Percentiles rank a stretch among this genome's conserved stretches.
These are phyloP conservation scores for Mortierella sp. DNA, from an alignment of 371 early-diverging fungal genomes.

Conservation along the genomic window DNA sequence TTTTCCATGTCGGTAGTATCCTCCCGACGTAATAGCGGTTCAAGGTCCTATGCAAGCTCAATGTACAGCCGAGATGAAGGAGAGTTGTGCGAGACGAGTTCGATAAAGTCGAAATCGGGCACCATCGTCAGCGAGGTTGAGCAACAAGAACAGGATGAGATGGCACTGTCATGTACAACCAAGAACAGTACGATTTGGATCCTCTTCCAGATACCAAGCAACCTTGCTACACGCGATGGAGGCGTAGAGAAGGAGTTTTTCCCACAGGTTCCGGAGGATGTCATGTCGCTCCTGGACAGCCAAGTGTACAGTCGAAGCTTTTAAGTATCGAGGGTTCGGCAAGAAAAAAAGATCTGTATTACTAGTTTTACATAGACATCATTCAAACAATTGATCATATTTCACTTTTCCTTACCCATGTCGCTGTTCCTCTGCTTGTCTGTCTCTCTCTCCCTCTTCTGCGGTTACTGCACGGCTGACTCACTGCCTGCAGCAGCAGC, in stretches of 20 bases:
- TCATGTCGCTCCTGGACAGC: constrained; percentile 32
- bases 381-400: no score
- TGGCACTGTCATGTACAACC: constrained; percentile 14
- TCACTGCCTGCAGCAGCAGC: no score
- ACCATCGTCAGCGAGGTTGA: neutral
- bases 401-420: no score
- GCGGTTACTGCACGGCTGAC: no score
- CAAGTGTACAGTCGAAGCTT: neutral
- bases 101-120: neutral
- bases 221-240: constrained; percentile 26
- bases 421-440: no score
- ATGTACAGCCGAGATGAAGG: neutral
- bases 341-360: no score
- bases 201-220: constrained; percentile 25
- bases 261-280: constrained; percentile 46
- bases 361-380: no score
- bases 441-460: no score
- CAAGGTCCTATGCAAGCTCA: neutral
- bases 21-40: constrained; percentile 10
- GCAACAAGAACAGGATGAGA: constrained; percentile 9
- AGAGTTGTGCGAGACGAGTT: neutral
- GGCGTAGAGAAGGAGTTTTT: constrained; percentile 27
- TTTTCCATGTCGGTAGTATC: constrained; percentile 2
- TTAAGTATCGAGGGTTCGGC: neutral
- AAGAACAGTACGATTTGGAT: constrained; percentile 31